Evolutionary conservation across 768 basidiomycete species (phyloP).

Genomic region (Suillus discolor): DNA sequence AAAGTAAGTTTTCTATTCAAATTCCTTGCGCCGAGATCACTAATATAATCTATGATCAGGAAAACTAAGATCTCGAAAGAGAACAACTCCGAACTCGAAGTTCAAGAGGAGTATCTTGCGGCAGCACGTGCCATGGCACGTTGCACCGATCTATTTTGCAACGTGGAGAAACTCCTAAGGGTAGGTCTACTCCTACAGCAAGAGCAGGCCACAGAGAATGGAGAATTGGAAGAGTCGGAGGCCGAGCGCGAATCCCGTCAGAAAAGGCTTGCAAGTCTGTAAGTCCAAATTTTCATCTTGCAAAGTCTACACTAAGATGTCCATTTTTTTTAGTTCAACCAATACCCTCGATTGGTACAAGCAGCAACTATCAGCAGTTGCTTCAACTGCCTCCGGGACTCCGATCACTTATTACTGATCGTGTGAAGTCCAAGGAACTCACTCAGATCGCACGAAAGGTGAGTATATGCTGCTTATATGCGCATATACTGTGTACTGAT

Average conservation of each 20-base stretch:
- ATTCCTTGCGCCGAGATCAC: too few species aligned
- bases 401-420: background rate
- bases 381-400: constrained; percentile 5
- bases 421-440: background rate
- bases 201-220: background rate
- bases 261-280: background rate
- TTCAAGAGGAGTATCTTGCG: too few species aligned
- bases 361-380: background rate
- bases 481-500: background rate
- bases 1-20: background rate
- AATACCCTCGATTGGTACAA: constrained; percentile 2
- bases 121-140: background rate
- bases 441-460: background rate
- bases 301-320: background rate
- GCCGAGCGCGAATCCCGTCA: background rate
- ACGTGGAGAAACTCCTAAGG: background rate
- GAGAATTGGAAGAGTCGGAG: background rate
- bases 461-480: background rate
- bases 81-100: too few species aligned
- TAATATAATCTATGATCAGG: too few species aligned
- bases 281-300: background rate
- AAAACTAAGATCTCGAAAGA: too few species aligned
- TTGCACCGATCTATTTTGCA: constrained; percentile 3
- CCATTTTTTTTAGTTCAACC: background rate
- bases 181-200: background rate